Base-by-base conservation (phyloP, 257 asterid species). In the Solanum chmielewskii region DNA sequence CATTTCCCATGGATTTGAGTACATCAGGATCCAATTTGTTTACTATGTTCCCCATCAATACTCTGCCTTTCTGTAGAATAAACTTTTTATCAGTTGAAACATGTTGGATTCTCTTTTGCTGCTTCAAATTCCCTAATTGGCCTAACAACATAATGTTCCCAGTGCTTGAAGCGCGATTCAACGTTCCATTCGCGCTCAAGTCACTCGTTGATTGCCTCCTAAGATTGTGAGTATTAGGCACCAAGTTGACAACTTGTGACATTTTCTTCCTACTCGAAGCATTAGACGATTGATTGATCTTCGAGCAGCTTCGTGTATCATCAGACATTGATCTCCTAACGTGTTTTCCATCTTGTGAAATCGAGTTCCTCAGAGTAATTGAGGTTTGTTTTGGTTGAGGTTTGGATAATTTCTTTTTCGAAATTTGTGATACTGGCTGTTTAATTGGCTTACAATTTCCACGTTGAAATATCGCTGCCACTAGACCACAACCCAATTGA, bases 1-100 rank as follows among this genome's bases (percentile, higher is more conserved):
- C 93, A 74, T 93, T 94, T 42, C 98, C 98, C 44, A 90, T 88
- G 2, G 91, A 87, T 90, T 94, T 94, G 6, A 94, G 75, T 27
- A 60, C 90, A 47, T 94, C 96, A 35, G 96, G 88, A 20, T 90
- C 87, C 89, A 70, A 60, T 86, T 76, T 86, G 41, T 88, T 88
- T 47, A 85, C 39, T 13, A 84, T 89, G 77, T 86, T 91, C 16
- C 92, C 92, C 84, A 83, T 86, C 52, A 86, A 3, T 0, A 71
- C 81, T 39, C 13, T 74, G 37, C 52, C 18, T 39, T 29, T 37
- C 44, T 56, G 82, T 75, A 44, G 23, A 41, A n/a, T 39, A 15
- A 31, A 39, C 76, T 41, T 52, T 23, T 42, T 77, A 27, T 70
- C 80, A 45, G 71, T 74, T 52, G 83, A 41, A 11, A 86, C 69